Base-by-base conservation (phyloP, 202 grass and related monocot species). In the Schoenoplectus tabernaemontani region DNA sequence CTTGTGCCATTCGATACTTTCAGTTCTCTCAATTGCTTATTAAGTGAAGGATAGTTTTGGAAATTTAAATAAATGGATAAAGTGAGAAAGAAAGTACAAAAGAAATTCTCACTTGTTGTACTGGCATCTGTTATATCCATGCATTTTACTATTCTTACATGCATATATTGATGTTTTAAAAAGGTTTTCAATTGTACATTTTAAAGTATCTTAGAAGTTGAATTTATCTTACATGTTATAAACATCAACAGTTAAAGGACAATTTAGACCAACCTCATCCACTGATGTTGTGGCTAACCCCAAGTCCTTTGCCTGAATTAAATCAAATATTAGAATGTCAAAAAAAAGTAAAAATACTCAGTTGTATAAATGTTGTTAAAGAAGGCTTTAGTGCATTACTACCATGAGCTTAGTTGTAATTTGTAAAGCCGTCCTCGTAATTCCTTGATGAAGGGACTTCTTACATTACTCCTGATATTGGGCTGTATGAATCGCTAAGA, bases 371-470 rank as follows among this genome's bases (percentile, higher is more conserved):
- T 79, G 7, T 23, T n/a, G 11, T 79, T 64, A 79, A 48, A 46
- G 77, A 23, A 42, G 16, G 34, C 4, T 41, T 20, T 50, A 6
- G 13, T 28, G 7, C 19, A 63, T 68, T 30, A 43, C 9, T 94
- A 98, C 91, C 95, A 94, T 98, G 83, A 98, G 59, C 87, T 92
- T 98, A 46, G 89, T n/a, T n/a, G n/a, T n/a, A n/a, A n/a, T n/a
- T 90, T 51, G 91, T 79, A 79, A 98, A 98, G 59, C 95, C 95
- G 64, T 89, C 91, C 16, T 87, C 83, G 72, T 94, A 98, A 24
- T 89, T 92, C 84, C 89, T 94, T 1, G 91, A 86, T 36, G 95
- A 94, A 73, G 95, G 95, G 42, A 94, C 89, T 9, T 83, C 89
- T 5, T 39, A 17, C 91, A 94, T 86, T 79, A 94, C 88, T 80